phyloP scores from a whole-genome alignment of 1,139 yeast genomes.

The Yarrowia galli region DNA sequence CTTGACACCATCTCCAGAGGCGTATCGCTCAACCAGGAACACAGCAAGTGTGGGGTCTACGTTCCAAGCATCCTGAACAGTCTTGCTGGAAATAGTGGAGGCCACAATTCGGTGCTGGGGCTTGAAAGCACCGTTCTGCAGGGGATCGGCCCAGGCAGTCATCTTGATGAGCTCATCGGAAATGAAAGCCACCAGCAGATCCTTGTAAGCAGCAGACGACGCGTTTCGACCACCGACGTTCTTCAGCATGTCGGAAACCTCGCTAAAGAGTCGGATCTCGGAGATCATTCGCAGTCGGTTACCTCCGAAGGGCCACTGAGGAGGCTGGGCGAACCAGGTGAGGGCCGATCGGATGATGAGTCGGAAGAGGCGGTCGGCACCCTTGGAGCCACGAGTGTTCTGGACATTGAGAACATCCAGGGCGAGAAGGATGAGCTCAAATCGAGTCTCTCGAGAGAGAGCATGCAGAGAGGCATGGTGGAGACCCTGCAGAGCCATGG shows the following conservation, averaged over 20 bases:
- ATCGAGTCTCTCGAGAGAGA: slow-evolving; percentile 73
- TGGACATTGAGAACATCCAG: slow-evolving; percentile 69
- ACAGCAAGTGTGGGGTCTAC: slow-evolving; percentile 79
- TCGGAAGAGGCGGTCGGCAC: slow-evolving; percentile 57
- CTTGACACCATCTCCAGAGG: slow-evolving; percentile 50
- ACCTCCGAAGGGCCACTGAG: slow-evolving; percentile 84
- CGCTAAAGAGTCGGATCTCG: slow-evolving; percentile 64
- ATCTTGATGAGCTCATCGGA: slow-evolving; percentile 77
- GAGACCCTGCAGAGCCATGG: slow-evolving; percentile 63
- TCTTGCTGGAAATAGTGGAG: slow-evolving; percentile 42
- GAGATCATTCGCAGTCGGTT: slow-evolving; percentile 74
- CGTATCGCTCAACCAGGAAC: slow-evolving; percentile 68
- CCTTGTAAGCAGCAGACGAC: slow-evolving; percentile 47
- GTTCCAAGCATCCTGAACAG: slow-evolving; percentile 62
- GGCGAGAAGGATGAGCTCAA: slow-evolving; percentile 75
- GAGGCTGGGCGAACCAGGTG: slow-evolving; percentile 75
- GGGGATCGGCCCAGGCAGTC: slow-evolving; percentile 80
- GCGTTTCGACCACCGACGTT: slow-evolving; percentile 39
- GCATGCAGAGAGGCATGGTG: slow-evolving; percentile 79
- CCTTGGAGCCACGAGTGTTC: slow-evolving; percentile 48
- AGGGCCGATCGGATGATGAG: slow-evolving; percentile 71
- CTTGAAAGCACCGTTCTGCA: slow-evolving; percentile 54
- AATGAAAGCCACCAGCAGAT: slow-evolving; percentile 65
- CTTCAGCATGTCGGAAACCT: slow-evolving; percentile 43
- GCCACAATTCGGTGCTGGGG: slow-evolving; percentile 39